These are phyloP conservation scores for Hansenula sp. DNA, from an alignment of 1,139 yeast species.

Conservation along the genomic window DNA sequence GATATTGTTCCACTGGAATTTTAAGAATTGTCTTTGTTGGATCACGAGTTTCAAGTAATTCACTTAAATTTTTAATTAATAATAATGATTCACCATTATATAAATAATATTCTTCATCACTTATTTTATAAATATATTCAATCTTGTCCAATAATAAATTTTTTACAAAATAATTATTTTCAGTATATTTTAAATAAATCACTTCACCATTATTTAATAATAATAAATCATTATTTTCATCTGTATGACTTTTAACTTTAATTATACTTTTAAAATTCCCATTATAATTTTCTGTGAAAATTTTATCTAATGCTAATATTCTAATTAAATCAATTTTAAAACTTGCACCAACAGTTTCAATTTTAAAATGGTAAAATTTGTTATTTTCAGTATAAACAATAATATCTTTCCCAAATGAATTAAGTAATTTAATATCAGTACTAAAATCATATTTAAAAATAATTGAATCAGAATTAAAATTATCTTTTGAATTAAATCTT, in stretches of 20 bases:
- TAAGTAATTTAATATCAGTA: slow-evolving; percentile 13
- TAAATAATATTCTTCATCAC: slow-evolving; percentile 19
- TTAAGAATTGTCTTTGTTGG: slow-evolving; percentile 11
- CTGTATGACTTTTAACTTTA: slow-evolving; percentile 17
- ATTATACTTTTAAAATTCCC: slow-evolving; percentile 13
- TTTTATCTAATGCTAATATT: slow-evolving; percentile 16
- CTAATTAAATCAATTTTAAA: slow-evolving; percentile 20
- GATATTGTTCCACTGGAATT: slow-evolving; percentile 19
- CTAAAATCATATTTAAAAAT: slow-evolving; percentile 25
- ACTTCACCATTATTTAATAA: slow-evolving; percentile 28
- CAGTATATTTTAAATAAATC: slow-evolving; percentile 17
- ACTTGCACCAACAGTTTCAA: slow-evolving; percentile 8
- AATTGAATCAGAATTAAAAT: slow-evolving; percentile 18
- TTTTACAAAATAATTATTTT: slow-evolving; percentile 10
- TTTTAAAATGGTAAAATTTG: slow-evolving; percentile 18
- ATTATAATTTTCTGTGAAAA: slow-evolving; percentile 8
- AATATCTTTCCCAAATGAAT: slow-evolving; percentile 16
- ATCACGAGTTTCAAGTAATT: slow-evolving; percentile 8
- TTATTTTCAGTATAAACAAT: slow-evolving; percentile 13
- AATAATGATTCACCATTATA: slow-evolving; percentile 24
- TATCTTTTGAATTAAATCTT: slow-evolving; percentile 12
- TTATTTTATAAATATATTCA: slow-evolving; percentile 21
- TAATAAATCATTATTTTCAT: slow-evolving; percentile 24
- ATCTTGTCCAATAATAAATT: slow-evolving; percentile 22
- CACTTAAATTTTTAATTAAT: slow-evolving; percentile 24